A percentile compares a stretch with the other conserved stretches of the same genome.
Evolutionary conservation across 78 protist species (phyloP).

Genomic region (Paratrimastix pyriformis): DNA sequence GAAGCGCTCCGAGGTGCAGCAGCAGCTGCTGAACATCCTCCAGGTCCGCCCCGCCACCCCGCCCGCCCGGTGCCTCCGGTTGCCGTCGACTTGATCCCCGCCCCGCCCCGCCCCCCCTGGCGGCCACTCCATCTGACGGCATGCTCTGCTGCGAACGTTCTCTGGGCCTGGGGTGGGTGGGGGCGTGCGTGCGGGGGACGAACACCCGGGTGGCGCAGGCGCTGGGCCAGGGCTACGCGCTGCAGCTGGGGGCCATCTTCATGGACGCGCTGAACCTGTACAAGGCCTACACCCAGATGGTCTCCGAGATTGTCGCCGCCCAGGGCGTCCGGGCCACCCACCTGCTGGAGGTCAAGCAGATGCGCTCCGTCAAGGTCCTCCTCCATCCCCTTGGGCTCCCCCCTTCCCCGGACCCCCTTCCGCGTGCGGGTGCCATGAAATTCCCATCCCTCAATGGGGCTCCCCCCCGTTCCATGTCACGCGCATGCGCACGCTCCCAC

Average conservation of each 20-base stretch:
- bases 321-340: slow-evolving; percentile 32
- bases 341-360: slow-evolving; percentile 26
- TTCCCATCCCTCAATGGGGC: too few species aligned
- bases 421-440: too few species aligned
- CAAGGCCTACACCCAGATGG: slow-evolving; percentile 33
- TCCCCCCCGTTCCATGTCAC: too few species aligned
- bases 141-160: too few species aligned
- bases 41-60: too few species aligned
- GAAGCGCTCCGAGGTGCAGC: background rate
- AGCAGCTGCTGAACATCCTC: slow-evolving; percentile 49
- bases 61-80: too few species aligned
- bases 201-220: slow-evolving; percentile 20
- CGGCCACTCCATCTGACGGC: too few species aligned
- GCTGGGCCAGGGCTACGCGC: slow-evolving; percentile 57
- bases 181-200: too few species aligned
- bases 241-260: slow-evolving; percentile 73
- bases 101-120: too few species aligned
- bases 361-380: slow-evolving; percentile 65
- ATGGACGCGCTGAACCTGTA: slow-evolving; percentile 65
- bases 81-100: too few species aligned
- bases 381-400: background rate
- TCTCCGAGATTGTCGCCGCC: slow-evolving; percentile 43
- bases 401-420: background rate
- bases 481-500: too few species aligned
- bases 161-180: too few species aligned